Base-by-base conservation (phyloP, 805 yeast species). In the Candida germanica region DNA sequence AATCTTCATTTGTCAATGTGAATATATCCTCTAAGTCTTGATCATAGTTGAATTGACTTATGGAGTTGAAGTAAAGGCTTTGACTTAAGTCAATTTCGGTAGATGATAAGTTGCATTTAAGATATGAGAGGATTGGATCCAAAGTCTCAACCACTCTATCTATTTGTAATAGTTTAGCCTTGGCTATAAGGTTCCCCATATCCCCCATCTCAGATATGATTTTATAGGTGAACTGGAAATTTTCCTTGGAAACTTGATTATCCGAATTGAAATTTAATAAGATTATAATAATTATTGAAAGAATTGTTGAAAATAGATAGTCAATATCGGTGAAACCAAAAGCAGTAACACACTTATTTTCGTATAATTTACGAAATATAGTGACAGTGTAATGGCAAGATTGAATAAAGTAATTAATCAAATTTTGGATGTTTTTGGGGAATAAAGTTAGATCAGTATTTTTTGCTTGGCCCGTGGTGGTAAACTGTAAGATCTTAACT, bases 261-360 rank as follows among this genome's bases (percentile, higher is more conserved):
- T 7, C 15, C 3, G 20, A 14, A 8, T 31, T 26, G 6, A 48
- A 34, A 10, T 44, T 41, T 3, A 58, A 26, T 8, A 56, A 30
- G 22, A 53, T 19, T 13, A 53, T 48, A 10, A 56, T 54, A 6
- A 55, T 36, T 15, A 54, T 49, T 4, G 51, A 38, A 21, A 55
- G 39, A 9, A 54, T 42, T 4, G 48, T 38, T n/a, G 52, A 38
- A 29, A 46, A 50, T 8, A 58, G 35, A 31, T 41, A 54, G 40
- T 58, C 63, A 17, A 56, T 41, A 21, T 58, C 63, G 0, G 59
- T 49, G 29, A 53, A 52, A 3, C 59, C 61, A 44, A 52, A 56
- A 2, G 41, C 39, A 20, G 56, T 35, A n/a, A 55, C n/a, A 4
- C 43, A 31, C 11, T 36, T 31, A 17, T 46, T 48, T 17, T 46